Evolutionary conservation across 192 early-diverging fungal genomes (phyloP).

Genomic region (Podila epicladia): DNA sequence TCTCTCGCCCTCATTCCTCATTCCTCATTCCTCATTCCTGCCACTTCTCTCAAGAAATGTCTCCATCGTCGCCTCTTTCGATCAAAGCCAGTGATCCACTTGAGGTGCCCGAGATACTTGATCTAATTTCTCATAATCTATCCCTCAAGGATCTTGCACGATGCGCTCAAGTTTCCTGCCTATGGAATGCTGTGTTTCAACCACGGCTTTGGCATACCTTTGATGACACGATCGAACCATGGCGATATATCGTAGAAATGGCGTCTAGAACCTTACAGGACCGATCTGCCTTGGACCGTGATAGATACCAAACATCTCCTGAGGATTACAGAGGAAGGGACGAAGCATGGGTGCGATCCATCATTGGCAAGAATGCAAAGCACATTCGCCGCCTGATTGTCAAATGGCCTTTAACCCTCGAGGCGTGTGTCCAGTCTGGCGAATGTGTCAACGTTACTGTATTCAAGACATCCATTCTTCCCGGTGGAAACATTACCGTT

Average conservation of each 20-base stretch:
- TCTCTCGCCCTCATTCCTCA: too few species aligned
- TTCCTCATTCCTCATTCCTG: too few species aligned
- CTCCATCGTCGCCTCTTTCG: too few species aligned
- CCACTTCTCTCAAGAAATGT: too few species aligned
- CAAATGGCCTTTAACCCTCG: not conserved
- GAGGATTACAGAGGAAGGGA: not conserved
- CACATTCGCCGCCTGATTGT: not conserved
- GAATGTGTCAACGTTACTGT: not conserved
- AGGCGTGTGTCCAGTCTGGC: not conserved
- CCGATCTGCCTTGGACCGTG: not conserved
- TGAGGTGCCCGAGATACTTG: too few species aligned
- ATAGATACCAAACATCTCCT: not conserved
- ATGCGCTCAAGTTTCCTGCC: not conserved
- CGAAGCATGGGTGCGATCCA: not conserved
- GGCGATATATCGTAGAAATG: not conserved
- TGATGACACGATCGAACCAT: not conserved
- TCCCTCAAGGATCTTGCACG: not conserved
- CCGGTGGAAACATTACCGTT: not conserved
- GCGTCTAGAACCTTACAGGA: not conserved
- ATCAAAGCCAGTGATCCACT: too few species aligned
- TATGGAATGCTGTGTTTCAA: not conserved
- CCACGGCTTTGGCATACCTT: not conserved
- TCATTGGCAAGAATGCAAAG: not conserved
- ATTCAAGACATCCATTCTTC: not conserved
- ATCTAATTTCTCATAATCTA: not conserved